A percentile compares a stretch with the other conserved stretches of the same genome.
Evolutionary conservation across 2,329 filamentous ascomycete genomes (phyloP).

Genomic region (Davidsoniella neocaledoniae): DNA sequence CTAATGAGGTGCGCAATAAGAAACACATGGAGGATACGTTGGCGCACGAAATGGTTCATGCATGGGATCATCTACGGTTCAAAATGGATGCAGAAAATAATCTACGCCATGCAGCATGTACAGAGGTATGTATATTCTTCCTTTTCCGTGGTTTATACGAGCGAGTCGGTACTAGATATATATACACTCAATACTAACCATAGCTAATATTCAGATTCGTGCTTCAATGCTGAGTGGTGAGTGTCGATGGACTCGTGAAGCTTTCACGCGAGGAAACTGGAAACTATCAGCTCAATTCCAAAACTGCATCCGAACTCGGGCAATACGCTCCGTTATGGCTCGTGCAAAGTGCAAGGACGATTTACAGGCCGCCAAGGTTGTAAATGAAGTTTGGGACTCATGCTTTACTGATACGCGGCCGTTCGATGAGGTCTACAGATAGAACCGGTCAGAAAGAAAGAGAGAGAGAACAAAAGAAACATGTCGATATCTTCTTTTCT

Average conservation of each 20-base stretch:
- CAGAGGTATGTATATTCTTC: constrained; percentile 46
- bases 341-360: constrained; percentile 72
- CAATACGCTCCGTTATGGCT: constrained; percentile 61
- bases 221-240: constrained; percentile 87
- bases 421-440: constrained; percentile 93
- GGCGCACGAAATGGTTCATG: constrained; percentile 95
- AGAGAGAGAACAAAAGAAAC: too few relatives aligned
- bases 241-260: constrained; percentile 77
- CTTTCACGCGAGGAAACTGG: constrained; percentile 73
- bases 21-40: constrained; percentile 85
- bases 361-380: constrained; percentile 67
- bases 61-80: constrained; percentile 83
- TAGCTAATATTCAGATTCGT: constrained; percentile 49
- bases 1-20: constrained; percentile 69
- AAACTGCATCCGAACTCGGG: constrained; percentile 70
- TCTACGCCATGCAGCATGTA: constrained; percentile 79
- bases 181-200: constrained; percentile 9
- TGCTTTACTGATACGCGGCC: constrained; percentile 89
- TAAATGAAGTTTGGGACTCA: constrained; percentile 97
- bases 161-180: constrained; percentile 4
- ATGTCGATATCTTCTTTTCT: neutral
- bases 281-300: constrained; percentile 85
- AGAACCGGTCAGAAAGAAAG: too few relatives aligned
- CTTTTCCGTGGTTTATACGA: neutral
- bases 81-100: constrained; percentile 70